Evolutionary conservation across 306 rosid species (phyloP).

Genomic region (Echinosophora koreensis): DNA sequence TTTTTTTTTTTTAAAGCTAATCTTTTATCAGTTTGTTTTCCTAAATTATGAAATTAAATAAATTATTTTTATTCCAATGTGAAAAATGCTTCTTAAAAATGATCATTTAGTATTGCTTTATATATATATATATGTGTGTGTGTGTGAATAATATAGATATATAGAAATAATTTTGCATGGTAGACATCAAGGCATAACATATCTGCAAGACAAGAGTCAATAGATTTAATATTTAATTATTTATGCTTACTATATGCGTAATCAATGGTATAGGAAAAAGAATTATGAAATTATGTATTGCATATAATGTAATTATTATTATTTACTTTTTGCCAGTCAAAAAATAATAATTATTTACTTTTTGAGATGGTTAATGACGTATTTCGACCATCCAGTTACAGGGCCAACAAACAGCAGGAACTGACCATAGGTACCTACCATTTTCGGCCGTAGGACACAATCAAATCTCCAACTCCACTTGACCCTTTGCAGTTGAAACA

Average conservation of each 20-base stretch:
- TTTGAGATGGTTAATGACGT: conserved; percentile 20
- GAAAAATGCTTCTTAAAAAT: conserved; percentile 19
- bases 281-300: background rate
- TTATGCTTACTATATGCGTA: background rate
- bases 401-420: conserved; percentile 14
- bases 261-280: background rate
- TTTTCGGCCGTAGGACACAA: conserved; percentile 10
- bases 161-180: conserved; percentile 5
- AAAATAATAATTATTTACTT: no score
- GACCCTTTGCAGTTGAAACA: background rate
- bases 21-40: background rate
- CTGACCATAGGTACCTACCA: conserved; percentile 28
- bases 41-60: background rate
- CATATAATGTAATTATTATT: background rate
- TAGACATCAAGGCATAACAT: background rate
- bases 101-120: background rate
- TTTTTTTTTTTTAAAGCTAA: no score
- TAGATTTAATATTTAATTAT: conserved; percentile 1
- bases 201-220: background rate
- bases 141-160: no score
- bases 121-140: no score
- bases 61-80: background rate
- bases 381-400: conserved; percentile 22
- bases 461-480: conserved; percentile 8
- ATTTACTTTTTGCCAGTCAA: conserved; percentile 6